A percentile compares a stretch with the other conserved stretches of the same genome.
These are phyloP conservation scores for Aechmea fasciata DNA, from an alignment of 176 grass and related monocot species.

Conservation along the genomic window DNA sequence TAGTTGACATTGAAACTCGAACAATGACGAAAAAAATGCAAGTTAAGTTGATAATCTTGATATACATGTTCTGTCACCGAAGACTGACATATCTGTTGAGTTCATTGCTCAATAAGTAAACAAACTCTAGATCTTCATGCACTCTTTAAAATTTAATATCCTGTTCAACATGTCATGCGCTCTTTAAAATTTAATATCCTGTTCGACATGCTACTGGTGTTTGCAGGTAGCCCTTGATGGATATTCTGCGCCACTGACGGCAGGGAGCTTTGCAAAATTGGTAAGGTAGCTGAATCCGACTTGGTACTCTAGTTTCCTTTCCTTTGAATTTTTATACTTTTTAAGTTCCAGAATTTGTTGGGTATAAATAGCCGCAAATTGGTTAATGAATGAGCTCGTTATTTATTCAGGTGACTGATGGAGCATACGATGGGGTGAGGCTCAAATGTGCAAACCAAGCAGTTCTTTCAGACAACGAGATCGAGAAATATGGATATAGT, in stretches of 20 bases:
- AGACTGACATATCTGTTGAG: background rate
- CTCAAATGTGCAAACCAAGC: conserved; percentile 82
- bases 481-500: conserved; percentile 43
- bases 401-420: conserved; percentile 64
- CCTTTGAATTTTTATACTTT: background rate
- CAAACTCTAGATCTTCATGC: background rate
- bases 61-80: background rate
- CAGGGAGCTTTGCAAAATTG: conserved; percentile 91
- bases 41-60: too few relatives aligned
- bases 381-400: background rate
- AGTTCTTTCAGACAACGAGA: conserved; percentile 62
- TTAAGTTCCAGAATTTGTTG: background rate
- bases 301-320: conserved; percentile 23
- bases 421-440: conserved; percentile 64
- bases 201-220: background rate
- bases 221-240: conserved; percentile 79
- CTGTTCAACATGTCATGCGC: too few relatives aligned
- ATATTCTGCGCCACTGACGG: conserved; percentile 76
- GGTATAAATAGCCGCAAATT: background rate
- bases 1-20: too few relatives aligned
- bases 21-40: too few relatives aligned
- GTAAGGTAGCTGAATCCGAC: conserved; percentile 56
- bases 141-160: too few relatives aligned
- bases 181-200: background rate
- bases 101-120: too few relatives aligned